These are phyloP conservation scores for Platanthera zijinensis DNA, from an alignment of 106 monocot species.

Conservation along the genomic window DNA sequence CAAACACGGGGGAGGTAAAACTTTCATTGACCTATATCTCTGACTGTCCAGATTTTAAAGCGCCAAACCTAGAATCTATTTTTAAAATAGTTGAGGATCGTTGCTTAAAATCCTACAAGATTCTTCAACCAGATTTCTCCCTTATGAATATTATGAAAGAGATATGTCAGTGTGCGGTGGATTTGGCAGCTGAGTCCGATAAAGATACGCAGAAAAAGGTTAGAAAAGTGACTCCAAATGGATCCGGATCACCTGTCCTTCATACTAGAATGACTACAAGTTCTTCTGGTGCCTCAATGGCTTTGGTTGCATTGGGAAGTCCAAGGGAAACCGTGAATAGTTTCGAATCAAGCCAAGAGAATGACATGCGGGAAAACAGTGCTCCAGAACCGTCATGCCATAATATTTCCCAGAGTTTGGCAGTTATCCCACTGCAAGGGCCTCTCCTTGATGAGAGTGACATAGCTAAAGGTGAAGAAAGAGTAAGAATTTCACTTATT, in stretches of 20 bases:
- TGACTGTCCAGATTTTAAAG: constrained; percentile 18
- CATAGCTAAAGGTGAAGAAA: constrained; percentile 81
- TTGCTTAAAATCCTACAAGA: constrained; percentile 35
- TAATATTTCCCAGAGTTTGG: constrained; percentile 15
- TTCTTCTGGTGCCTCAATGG: not conserved
- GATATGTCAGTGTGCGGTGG: constrained; percentile 29
- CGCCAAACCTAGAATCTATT: constrained; percentile 28
- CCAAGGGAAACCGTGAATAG: not conserved
- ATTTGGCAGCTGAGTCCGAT: constrained; percentile 26
- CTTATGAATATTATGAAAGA: constrained; percentile 41
- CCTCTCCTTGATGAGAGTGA: constrained; percentile 65
- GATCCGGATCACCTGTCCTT: not conserved
- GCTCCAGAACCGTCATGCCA: not conserved
- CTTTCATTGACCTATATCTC: constrained; percentile 25
- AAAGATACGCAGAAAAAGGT: constrained; percentile 11
- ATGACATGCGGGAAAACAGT: not conserved
- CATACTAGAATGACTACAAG: not conserved
- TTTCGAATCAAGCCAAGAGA: not conserved
- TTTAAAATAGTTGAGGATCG: constrained; percentile 37
- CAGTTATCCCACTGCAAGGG: constrained; percentile 16
- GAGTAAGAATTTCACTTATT: constrained; percentile 49
- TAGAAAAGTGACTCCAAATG: constrained; percentile 10
- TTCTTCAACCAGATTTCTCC: constrained; percentile 33
- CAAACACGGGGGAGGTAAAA: constrained; percentile 37
- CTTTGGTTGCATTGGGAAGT: constrained; percentile 2